phyloP scores from a whole-genome alignment of 345 rosid species.

The Sapria himalayana region DNA sequence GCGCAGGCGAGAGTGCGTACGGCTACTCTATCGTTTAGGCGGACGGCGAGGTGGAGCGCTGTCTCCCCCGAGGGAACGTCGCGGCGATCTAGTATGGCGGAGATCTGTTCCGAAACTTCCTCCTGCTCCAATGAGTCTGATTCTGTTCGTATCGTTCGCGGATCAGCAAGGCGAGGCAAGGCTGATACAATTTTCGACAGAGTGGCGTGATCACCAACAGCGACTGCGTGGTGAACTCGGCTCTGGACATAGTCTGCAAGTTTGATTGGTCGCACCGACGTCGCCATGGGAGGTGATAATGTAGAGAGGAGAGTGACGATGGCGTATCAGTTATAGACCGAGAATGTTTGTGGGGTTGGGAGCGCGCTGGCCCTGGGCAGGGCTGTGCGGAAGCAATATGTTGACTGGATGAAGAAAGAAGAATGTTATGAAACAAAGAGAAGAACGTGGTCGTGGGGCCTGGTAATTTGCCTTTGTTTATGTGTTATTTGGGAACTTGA shows the following conservation, averaged over 20 bases:
- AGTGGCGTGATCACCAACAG: slow-evolving; percentile 41
- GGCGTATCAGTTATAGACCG: too few relatives aligned
- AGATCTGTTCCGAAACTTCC: slow-evolving; percentile 47
- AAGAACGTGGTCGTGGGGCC: too few relatives aligned
- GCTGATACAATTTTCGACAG: slow-evolving; percentile 47
- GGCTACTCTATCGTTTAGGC: slow-evolving; percentile 35
- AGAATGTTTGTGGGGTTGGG: too few relatives aligned
- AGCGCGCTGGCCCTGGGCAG: too few relatives aligned
- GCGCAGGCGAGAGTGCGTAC: slow-evolving; percentile 30
- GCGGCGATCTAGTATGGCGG: slow-evolving; percentile 54
- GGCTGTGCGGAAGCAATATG: too few relatives aligned
- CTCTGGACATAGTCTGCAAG: slow-evolving; percentile 67
- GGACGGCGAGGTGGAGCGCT: slow-evolving; percentile 76
- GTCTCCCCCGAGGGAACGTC: slow-evolving; percentile 72
- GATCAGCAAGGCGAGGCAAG: slow-evolving; percentile 47
- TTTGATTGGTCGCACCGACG: slow-evolving; percentile 22
- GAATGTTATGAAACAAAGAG: too few relatives aligned
- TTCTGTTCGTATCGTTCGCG: slow-evolving; percentile 42
- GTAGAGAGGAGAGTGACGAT: too few relatives aligned
- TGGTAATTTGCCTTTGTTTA: too few relatives aligned
- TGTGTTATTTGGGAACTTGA: too few relatives aligned
- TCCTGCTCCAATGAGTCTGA: slow-evolving; percentile 51
- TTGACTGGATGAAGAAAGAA: too few relatives aligned
- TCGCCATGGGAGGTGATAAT: too few relatives aligned
- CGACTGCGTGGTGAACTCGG: slow-evolving; percentile 73